These are phyloP conservation scores for Chrysoporthe austroafricana DNA, from an alignment of 2,329 filamentous ascomycete species.

Conservation along the genomic window DNA sequence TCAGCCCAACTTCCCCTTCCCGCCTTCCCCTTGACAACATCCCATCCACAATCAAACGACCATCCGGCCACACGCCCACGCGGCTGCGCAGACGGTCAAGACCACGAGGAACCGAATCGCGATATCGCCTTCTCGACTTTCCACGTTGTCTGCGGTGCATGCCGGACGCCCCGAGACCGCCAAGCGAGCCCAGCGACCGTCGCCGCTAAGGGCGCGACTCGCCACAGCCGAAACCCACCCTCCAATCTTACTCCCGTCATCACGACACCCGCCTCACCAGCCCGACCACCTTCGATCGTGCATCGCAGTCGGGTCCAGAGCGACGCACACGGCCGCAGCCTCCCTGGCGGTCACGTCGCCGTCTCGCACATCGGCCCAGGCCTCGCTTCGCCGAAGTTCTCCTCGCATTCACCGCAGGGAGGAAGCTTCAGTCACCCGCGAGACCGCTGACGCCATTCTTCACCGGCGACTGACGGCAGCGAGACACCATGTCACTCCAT, in stretches of 20 bases:
- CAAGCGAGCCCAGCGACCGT: constrained; percentile 19
- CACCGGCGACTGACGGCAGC: constrained; percentile 18
- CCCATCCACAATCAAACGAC: constrained; percentile 11
- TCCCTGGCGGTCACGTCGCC: constrained; percentile 19
- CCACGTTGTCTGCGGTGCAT: constrained; percentile 16
- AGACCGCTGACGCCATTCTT: constrained; percentile 11
- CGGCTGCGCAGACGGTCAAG: constrained; percentile 16
- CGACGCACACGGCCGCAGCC: constrained; percentile 12
- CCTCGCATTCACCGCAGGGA: background rate
- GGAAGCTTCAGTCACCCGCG: constrained; percentile 11
- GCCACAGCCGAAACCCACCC: constrained; percentile 20
- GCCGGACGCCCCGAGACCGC: constrained; percentile 11
- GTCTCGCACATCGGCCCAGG: constrained; percentile 2
- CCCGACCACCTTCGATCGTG: constrained; percentile 8
- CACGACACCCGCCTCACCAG: constrained; percentile 11
- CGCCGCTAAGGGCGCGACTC: constrained; percentile 20
- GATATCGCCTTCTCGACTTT: constrained; percentile 4
- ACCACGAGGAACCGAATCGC: constrained; percentile 15
- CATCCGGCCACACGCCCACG: constrained; percentile 7
- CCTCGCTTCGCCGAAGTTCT: constrained; percentile 15
- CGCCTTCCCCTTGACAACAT: constrained; percentile 22
- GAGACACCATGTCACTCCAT: constrained; percentile 65
- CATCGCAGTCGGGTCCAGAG: constrained; percentile 5
- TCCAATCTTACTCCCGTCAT: constrained; percentile 15
- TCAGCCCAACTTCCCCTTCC: constrained; percentile 25